These are phyloP conservation scores for Planoprotostelium fungivorum DNA, from an alignment of 78 protist species.

Conservation along the genomic window DNA sequence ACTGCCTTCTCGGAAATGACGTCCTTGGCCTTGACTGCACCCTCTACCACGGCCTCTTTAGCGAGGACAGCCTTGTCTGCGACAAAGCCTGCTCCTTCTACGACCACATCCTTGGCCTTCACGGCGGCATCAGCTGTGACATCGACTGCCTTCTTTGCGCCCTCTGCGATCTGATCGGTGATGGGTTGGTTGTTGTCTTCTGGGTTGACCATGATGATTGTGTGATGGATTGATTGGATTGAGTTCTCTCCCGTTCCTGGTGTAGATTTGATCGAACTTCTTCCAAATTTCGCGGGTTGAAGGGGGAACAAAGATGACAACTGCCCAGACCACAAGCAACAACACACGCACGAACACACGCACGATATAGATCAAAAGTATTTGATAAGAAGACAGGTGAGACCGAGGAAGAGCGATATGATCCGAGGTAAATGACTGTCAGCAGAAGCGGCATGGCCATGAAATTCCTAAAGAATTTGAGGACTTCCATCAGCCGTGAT, in stretches of 20 bases:
- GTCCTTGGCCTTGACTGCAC: no score
- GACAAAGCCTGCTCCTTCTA: not conserved
- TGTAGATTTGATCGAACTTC: no score
- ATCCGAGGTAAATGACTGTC: no score
- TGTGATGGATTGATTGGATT: not conserved
- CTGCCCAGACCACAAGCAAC: no score
- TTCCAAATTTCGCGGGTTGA: no score
- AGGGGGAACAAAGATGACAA: no score
- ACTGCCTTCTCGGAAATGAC: no score
- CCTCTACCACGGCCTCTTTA: not conserved
- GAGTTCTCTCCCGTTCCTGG: not conserved
- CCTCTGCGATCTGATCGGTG: not conserved
- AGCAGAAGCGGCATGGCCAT: no score
- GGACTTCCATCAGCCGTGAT: not conserved
- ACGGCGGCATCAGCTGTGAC: not conserved
- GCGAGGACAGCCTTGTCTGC: not conserved
- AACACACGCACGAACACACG: no score
- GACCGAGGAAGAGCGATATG: no score
- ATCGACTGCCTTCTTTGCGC: not conserved
- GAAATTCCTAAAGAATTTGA: not conserved
- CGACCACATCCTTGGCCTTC: not conserved
- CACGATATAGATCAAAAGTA: no score
- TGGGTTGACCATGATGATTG: not conserved
- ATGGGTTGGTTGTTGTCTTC: not conserved
- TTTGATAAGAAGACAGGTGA: no score